These are phyloP conservation scores for Puccinia polysora DNA, from an alignment of 1,284 basidiomycete genomes.

Conservation along the genomic window DNA sequence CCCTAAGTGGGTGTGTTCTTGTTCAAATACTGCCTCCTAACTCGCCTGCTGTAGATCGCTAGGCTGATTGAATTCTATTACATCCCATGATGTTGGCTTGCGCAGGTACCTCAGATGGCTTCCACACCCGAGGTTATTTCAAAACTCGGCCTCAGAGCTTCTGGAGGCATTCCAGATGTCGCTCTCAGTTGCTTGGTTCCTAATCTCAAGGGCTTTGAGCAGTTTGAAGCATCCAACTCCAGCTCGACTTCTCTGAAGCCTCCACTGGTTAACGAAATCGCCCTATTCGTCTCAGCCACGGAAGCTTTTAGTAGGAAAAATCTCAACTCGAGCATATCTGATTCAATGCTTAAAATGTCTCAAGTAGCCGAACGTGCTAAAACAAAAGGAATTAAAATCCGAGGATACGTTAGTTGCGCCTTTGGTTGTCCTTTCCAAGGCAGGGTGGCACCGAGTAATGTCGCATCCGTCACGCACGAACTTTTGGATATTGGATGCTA, in stretches of 20 bases:
- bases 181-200: constrained; percentile 56
- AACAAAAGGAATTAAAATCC: constrained; percentile 65
- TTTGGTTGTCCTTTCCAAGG: constrained; percentile 77
- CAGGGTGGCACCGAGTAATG: constrained; percentile 63
- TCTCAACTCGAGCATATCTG: constrained; percentile 70
- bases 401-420: constrained; percentile 77
- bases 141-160: constrained; percentile 82
- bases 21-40: not conserved
- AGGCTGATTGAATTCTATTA: no score
- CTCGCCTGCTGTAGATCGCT: no score
- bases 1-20: constrained; percentile 75
- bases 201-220: constrained; percentile 45
- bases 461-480: constrained; percentile 67
- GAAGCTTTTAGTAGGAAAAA: constrained; percentile 79
- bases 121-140: constrained; percentile 67
- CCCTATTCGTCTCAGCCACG: constrained; percentile 82
- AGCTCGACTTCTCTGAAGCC: constrained; percentile 53
- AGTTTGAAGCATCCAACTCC: constrained; percentile 38
- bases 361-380: constrained; percentile 64
- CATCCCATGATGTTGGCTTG: no score
- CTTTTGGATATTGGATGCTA: constrained; percentile 87
- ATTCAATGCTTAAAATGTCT: constrained; percentile 66
- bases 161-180: constrained; percentile 69
- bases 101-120: constrained; percentile 64
- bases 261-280: constrained; percentile 68